Percentiles rank a stretch among this genome's conserved stretches.
These are phyloP conservation scores for Aspergillus eucalypticola DNA, from an alignment of 2,329 filamentous ascomycete species.

Conservation along the genomic window DNA sequence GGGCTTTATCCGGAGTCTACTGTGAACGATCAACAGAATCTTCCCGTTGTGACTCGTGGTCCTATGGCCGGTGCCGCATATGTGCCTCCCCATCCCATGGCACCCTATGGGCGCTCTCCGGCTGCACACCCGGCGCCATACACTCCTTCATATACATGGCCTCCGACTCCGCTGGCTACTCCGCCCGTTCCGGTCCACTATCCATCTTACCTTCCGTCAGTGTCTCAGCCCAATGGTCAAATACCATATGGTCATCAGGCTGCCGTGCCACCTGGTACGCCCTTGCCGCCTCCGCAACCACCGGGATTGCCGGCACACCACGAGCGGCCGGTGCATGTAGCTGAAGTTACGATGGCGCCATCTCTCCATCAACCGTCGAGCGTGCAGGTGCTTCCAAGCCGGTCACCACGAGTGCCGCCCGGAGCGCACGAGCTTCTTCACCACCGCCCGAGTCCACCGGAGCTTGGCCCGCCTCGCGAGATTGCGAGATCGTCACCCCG, in stretches of 20 bases:
- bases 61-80: conserved; percentile 63
- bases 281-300: conserved; percentile 25
- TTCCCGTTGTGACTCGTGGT: conserved; percentile 76
- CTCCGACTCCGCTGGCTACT: conserved; percentile 47
- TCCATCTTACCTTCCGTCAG: conserved; percentile 40
- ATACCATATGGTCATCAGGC: conserved; percentile 33
- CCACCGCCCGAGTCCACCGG: conserved; percentile 30
- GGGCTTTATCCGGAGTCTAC: conserved; percentile 98
- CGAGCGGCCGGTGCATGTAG: conserved; percentile 36
- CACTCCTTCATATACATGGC: conserved; percentile 45
- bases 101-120: conserved; percentile 54
- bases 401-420: conserved; percentile 30
- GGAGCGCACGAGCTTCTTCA: conserved; percentile 30
- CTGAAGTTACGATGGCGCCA: conserved; percentile 31
- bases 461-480: conserved; percentile 33
- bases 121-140: conserved; percentile 44
- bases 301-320: conserved; percentile 32
- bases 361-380: conserved; percentile 22
- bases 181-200: conserved; percentile 42
- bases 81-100: conserved; percentile 53
- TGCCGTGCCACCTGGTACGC: conserved; percentile 5
- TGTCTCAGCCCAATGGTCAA: conserved; percentile 32
- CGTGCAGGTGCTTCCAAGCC: conserved; percentile 26
- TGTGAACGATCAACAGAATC: conserved; percentile 77
- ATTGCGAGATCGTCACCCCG: conserved; percentile 40